Percentiles rank a stretch among this genome's conserved stretches.
These are phyloP conservation scores for Phytophthora idaei DNA, from an alignment of 352 stramenopile species.

Conservation along the genomic window DNA sequence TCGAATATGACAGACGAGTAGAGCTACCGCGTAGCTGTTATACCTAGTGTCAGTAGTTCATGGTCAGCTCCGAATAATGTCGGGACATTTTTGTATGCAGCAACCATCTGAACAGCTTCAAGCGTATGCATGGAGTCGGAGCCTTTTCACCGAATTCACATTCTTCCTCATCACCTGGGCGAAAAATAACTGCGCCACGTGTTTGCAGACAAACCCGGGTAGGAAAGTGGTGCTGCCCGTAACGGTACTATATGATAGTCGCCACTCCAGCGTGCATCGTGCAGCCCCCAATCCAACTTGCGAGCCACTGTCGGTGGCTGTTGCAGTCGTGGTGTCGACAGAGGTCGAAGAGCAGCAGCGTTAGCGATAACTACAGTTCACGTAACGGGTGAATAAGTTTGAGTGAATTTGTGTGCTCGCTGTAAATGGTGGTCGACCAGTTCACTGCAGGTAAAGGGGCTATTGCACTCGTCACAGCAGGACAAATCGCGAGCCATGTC, in stretches of 20 bases:
- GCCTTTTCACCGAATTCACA: slow-evolving; percentile 15
- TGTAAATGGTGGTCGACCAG: not conserved
- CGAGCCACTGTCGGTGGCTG: not conserved
- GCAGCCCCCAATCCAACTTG: not conserved
- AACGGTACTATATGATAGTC: not conserved
- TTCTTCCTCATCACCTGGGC: slow-evolving; percentile 19
- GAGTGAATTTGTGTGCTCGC: not conserved
- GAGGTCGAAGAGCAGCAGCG: not conserved
- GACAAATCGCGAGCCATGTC: slow-evolving; percentile 15
- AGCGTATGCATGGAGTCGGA: slow-evolving; percentile 26
- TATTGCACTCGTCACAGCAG: not conserved
- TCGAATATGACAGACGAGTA: not conserved
- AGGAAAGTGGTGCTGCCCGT: not conserved
- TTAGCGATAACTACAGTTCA: slow-evolving; percentile 18
- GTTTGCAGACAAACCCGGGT: not conserved
- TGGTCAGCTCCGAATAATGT: not conserved
- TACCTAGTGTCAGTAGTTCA: not conserved
- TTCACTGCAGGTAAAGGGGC: not conserved
- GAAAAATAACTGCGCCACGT: slow-evolving; percentile 5
- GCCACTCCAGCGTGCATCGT: not conserved
- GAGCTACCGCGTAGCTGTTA: too few relatives aligned
- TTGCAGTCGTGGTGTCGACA: slow-evolving; percentile 7
- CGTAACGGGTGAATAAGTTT: slow-evolving; percentile 26
- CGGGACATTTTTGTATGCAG: slow-evolving; percentile 18
- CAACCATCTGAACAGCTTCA: slow-evolving; percentile 33